phyloP scores from a whole-genome alignment of 768 basidiomycete genomes.

The Stropharia rugosoannulata region DNA sequence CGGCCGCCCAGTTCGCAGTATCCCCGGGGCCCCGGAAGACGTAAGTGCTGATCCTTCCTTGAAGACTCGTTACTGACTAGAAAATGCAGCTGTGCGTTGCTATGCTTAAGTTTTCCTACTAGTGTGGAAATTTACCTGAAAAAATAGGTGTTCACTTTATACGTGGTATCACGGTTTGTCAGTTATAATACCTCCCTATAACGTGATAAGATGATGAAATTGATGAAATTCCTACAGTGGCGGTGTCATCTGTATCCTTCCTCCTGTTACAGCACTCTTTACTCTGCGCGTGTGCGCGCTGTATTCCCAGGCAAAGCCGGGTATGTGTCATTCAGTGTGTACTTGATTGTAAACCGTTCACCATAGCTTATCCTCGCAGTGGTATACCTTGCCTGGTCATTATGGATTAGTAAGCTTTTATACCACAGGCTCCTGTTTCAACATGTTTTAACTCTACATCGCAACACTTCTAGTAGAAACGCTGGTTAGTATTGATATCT shows the following conservation, averaged over 20 bases:
- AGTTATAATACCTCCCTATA: neutral
- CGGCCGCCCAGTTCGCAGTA: neutral
- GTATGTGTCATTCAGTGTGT: neutral
- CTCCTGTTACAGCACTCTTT: neutral
- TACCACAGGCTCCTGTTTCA: neutral
- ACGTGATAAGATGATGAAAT: neutral
- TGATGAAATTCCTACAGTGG: neutral
- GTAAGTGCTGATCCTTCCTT: too few species aligned
- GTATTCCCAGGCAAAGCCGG: neutral
- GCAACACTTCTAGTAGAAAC: neutral
- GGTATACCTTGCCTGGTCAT: neutral
- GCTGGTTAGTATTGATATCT: neutral
- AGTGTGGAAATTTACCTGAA: too few species aligned
- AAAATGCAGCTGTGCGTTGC: too few species aligned
- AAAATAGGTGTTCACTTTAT: neutral
- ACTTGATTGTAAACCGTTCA: too few species aligned
- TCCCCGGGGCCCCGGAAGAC: too few species aligned
- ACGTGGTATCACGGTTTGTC: neutral
- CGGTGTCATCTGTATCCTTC: neutral
- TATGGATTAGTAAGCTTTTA: neutral
- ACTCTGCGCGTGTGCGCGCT: neutral
- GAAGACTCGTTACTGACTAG: too few species aligned
- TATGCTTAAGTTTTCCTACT: too few species aligned
- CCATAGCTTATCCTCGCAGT: neutral
- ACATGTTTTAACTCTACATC: neutral